phyloP scores from a whole-genome alignment of 176 grass and related monocot species.

The Triticum aestivum region DNA sequence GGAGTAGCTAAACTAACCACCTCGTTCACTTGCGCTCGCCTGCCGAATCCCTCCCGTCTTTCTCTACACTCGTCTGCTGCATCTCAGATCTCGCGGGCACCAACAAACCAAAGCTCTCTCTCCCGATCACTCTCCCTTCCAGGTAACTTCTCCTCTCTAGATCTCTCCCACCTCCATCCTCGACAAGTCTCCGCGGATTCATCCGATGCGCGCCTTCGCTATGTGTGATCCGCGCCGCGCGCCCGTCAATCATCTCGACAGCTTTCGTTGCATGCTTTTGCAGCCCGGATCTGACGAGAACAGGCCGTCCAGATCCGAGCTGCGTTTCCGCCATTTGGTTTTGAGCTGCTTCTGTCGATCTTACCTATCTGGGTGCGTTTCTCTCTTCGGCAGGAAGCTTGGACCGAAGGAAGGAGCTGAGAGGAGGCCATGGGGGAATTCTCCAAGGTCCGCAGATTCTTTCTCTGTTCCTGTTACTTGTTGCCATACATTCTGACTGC shows the following conservation, averaged over 20 bases:
- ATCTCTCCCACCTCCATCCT: background rate
- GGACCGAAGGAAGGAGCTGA: background rate
- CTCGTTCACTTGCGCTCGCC: background rate
- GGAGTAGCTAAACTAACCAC: background rate
- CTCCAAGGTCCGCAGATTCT: constrained; percentile 11
- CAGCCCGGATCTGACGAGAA: background rate
- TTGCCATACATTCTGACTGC: background rate
- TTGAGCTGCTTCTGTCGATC: background rate
- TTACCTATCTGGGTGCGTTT: background rate
- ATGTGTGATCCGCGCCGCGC: background rate
- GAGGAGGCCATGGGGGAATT: constrained; percentile 26
- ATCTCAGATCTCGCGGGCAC: constrained; percentile 28
- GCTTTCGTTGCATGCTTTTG: background rate
- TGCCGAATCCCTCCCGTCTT: background rate
- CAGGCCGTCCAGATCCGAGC: constrained; percentile 2
- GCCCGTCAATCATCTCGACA: background rate
- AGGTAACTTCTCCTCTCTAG: constrained; percentile 1
- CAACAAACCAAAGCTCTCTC: background rate
- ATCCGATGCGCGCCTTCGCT: background rate
- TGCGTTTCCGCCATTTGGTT: background rate
- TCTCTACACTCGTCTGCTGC: constrained; percentile 5
- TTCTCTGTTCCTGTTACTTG: background rate
- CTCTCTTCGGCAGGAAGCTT: background rate
- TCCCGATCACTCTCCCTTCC: background rate
- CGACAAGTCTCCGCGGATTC: background rate